Conservation (phyloP, 805 yeast genomes). For the Huiozyma sinensis region DNA sequence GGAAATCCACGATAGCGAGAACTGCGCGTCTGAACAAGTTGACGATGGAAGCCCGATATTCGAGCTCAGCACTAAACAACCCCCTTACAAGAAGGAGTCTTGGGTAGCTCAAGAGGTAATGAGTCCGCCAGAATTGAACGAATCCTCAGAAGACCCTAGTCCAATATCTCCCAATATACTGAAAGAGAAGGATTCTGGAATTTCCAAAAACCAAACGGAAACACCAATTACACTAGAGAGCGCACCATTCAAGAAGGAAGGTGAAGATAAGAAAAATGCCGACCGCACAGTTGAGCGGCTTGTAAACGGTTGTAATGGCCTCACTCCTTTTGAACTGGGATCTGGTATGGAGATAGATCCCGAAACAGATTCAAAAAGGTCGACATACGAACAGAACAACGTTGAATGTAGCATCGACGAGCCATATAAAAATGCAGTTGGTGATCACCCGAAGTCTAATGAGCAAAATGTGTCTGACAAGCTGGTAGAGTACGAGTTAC, state of each 20-base stretch:
- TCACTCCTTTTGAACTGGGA: conserved; percentile 8
- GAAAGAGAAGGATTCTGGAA: background rate
- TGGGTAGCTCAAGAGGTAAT: background rate
- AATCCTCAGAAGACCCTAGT: conserved; percentile 3
- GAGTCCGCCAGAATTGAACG: background rate
- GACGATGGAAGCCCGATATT: background rate
- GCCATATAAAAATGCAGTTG: too few species aligned
- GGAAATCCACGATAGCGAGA: background rate
- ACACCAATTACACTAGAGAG: conserved; percentile 13
- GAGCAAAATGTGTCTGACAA: conserved; percentile 7
- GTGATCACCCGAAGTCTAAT: background rate
- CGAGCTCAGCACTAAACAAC: too few species aligned
- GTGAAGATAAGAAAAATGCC: background rate
- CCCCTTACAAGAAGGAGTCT: background rate
- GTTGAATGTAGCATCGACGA: too few species aligned
- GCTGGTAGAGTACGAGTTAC: conserved; percentile 9
- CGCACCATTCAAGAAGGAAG: conserved; percentile 13
- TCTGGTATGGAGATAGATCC: conserved; percentile 16
- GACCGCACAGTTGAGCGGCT: background rate
- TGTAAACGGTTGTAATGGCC: too few species aligned
- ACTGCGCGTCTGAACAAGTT: background rate
- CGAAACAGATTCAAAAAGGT: conserved; percentile 2
- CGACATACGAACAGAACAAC: too few species aligned
- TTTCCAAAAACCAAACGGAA: conserved; percentile 5
- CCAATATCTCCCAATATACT: conserved; percentile 8